Evolutionary conservation across 2,329 filamentous ascomycete genomes (phyloP).

Genomic region (Aspergillus sp.): DNA sequence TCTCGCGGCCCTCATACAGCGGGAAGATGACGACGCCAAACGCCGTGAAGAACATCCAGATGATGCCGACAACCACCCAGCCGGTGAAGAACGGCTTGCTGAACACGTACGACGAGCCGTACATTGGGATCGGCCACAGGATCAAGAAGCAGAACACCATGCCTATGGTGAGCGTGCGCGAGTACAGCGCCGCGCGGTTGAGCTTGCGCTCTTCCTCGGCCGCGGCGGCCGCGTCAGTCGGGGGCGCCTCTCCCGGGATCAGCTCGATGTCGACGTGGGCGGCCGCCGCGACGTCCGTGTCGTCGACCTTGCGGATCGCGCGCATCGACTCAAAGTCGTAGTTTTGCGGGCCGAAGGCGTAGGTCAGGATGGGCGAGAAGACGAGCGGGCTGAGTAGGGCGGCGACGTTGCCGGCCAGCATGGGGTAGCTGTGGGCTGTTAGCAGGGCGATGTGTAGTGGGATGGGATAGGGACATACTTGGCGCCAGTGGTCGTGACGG

Average conservation of each 20-base stretch:
- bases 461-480: slow-evolving; percentile 49
- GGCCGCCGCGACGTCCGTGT: slow-evolving; percentile 66
- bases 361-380: slow-evolving; percentile 74
- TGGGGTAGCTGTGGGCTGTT: slow-evolving; percentile 57
- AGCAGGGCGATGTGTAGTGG: not conserved
- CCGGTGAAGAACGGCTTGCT: slow-evolving; percentile 78
- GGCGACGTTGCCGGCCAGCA: slow-evolving; percentile 83
- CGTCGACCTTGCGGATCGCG: slow-evolving; percentile 73
- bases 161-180: slow-evolving; percentile 57
- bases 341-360: slow-evolving; percentile 66
- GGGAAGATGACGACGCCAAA: slow-evolving; percentile 78
- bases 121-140: slow-evolving; percentile 92
- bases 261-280: slow-evolving; percentile 67
- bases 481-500: slow-evolving; percentile 73
- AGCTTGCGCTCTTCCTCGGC: slow-evolving; percentile 49
- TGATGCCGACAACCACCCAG: slow-evolving; percentile 73
- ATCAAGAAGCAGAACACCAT: slow-evolving; percentile 72
- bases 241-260: slow-evolving; percentile 51
- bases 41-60: slow-evolving; percentile 75
- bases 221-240: slow-evolving; percentile 34
- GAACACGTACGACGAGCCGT: slow-evolving; percentile 78
- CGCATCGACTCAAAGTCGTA: slow-evolving; percentile 89
- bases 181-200: slow-evolving; percentile 54
- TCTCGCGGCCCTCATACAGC: slow-evolving; percentile 72
- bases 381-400: slow-evolving; percentile 75